Evolutionary conservation across 495 filamentous ascomycete genomes (phyloP), one percentile per base, ranked within the genome.

Genomic region (Penicillium flavigenum): DNA sequence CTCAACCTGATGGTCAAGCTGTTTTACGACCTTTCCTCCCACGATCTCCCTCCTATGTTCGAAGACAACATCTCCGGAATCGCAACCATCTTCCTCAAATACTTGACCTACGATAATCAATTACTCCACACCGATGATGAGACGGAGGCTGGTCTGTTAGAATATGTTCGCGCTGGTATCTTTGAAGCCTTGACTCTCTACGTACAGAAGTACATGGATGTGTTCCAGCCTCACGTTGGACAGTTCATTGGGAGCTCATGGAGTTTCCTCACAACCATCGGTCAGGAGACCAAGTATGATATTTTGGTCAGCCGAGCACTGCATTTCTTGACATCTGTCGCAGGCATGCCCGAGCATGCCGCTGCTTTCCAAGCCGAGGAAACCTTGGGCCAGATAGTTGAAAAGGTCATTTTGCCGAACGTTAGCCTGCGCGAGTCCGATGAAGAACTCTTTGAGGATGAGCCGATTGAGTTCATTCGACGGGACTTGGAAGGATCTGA

Each of bases 381-480:
- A 16, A 86, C 87, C 3, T 73, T 97, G 52, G 77, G 80, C 24
- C 87, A 96, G 64, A 88, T 99, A 24, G 87, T 96, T 34, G 90
- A 97, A 71, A 95, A 95, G 74, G 95, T 97, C 26, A 86, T 99
- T 45, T 73, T 99, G 52, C 95, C 95, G 34, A 99, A 97, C 61
- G 84, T 98, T 51, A 86, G 84, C 12, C 79, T 99, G 22, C 84
- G 95, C 42, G 91, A 95, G 59, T 90, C 92, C 3, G 95, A 99
- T 57, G 85, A 96, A 57, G 95, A 99, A 68, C 79, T 96, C 36
- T 96, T 98, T 62, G 95, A 98, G 68, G 95, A 99, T 64, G 95
- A 99, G 69, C 95, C 95, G 3, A 97, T 99, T 68, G 95, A 99
- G 69, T 99, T 96, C 72, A 98, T 98, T 65, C 81, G 95, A 51